Conservation (phyloP, 441 rosid species). For the Aquilaria agallochum region DNA sequence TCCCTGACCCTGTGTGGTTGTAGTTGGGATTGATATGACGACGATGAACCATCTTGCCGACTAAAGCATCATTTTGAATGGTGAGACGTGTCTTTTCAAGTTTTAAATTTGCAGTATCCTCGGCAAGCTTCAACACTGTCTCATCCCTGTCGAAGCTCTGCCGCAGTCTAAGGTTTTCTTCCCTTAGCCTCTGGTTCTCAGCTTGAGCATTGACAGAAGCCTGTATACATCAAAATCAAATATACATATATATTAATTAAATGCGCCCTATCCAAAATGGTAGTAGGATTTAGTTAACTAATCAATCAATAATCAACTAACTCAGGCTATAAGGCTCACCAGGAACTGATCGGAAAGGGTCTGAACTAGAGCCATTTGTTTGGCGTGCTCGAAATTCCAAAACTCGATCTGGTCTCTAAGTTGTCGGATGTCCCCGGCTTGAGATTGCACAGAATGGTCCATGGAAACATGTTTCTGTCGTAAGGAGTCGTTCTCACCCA, state of each 20-base stretch:
- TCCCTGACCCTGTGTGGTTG: no score
- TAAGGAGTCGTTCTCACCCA: background rate
- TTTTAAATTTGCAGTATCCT: background rate
- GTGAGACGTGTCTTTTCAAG: background rate
- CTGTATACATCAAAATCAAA: background rate
- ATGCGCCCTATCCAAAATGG: background rate
- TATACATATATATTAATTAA: background rate
- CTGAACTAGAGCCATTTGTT: background rate
- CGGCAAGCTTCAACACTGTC: background rate
- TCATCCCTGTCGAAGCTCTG: background rate
- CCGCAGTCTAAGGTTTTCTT: background rate
- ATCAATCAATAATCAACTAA: background rate
- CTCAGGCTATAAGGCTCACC: background rate
- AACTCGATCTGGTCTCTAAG: background rate
- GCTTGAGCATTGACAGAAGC: background rate
- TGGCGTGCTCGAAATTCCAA: background rate
- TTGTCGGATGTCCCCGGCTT: background rate
- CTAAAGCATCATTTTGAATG: constrained; percentile 1
- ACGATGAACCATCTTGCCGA: background rate
- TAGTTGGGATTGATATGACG: background rate
- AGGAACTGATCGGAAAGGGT: background rate
- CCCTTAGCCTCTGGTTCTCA: background rate
- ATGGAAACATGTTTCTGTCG: background rate
- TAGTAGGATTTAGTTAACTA: background rate
- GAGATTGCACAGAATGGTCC: background rate